phyloP scores from a whole-genome alignment of 306 rosid species.

The Alnus rubra region DNA sequence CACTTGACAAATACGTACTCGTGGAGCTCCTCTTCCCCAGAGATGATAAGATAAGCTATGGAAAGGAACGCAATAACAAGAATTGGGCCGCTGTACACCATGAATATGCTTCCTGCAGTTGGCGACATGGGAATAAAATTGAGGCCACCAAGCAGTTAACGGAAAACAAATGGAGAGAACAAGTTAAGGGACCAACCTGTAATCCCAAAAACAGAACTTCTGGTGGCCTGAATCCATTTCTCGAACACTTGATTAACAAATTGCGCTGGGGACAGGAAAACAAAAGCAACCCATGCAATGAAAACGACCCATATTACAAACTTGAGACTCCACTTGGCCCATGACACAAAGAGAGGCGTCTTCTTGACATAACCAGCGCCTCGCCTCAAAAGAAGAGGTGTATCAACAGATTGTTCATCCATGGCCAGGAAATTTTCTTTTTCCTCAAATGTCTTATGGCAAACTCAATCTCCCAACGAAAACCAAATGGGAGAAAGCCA shows the following conservation, averaged over 20 bases:
- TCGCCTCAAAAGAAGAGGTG: conserved; percentile 48
- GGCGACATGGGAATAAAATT: conserved; percentile 22
- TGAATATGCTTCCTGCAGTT: conserved; percentile 65
- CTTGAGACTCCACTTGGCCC: conserved; percentile 55
- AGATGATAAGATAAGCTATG: conserved; percentile 46
- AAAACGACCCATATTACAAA: conserved; percentile 50
- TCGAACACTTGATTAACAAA: conserved; percentile 20
- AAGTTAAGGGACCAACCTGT: conserved; percentile 48
- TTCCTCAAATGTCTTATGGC: neutral
- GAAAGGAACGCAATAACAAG: conserved; percentile 70
- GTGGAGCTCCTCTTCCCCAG: conserved; percentile 55
- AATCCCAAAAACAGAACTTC: conserved; percentile 46
- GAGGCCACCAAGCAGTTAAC: neutral
- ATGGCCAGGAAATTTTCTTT: conserved; percentile 27
- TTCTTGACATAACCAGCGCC: conserved; percentile 32
- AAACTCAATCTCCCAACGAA: neutral
- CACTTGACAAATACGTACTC: conserved; percentile 45
- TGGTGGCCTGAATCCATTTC: conserved; percentile 31
- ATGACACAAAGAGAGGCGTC: conserved; percentile 31
- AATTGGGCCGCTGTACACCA: conserved; percentile 58
- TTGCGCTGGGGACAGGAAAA: conserved; percentile 52
- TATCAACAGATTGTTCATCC: conserved; percentile 44
- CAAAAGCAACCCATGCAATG: conserved; percentile 51
- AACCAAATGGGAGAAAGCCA: neutral
- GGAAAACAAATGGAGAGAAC: neutral